Evolutionary conservation across 768 basidiomycete genomes (phyloP), one percentile per base, ranked within the genome.

Genomic region (Leucosporidium creatinivorum): DNA sequence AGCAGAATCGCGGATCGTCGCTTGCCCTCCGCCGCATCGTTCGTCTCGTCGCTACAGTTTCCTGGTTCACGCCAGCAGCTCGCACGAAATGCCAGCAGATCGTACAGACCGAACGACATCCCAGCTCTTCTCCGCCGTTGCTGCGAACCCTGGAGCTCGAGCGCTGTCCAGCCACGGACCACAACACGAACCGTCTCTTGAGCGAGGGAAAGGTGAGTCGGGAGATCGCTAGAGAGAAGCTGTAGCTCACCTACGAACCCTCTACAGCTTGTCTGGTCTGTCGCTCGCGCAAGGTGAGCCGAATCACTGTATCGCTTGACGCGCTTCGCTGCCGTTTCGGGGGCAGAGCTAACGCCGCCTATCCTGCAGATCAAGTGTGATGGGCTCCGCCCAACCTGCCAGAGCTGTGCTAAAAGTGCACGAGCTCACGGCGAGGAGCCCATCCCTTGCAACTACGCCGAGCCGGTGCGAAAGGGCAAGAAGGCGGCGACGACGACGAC

Each of bases 311-410:
- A n/a, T n/a, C n/a, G n/a, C n/a, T n/a, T n/a, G n/a, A n/a, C n/a
- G n/a, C n/a, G n/a, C n/a, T n/a, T n/a, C n/a, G n/a, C n/a, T n/a
- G n/a, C n/a, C n/a, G n/a, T n/a, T n/a, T n/a, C n/a, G n/a, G n/a
- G n/a, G n/a, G 51, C 4, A 3, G 56, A 17, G 31, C 33, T 36
- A 18, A 33, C 31, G 2, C 4, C 9, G 31, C 4, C 1, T 36
- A 4, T 18, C 19, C 15, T 18, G 21, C 30, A 25, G 31, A 26
- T 47, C n/a, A n/a, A 58, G 39, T 44, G 70, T 52, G 70, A 71
- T 23, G 67, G 61, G 5, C 47, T 30, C 23, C 58, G 60, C 3
- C 66, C 70, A 0, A 25, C 56, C 1, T 71, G 70, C 21, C 28
- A 30, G 0, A 44, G 57, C 0, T 71, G 70, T 44, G 1, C 1